These are phyloP conservation scores for Pigoraptor vietnamica DNA, from an alignment of 78 protist genomes.

Conservation along the genomic window DNA sequence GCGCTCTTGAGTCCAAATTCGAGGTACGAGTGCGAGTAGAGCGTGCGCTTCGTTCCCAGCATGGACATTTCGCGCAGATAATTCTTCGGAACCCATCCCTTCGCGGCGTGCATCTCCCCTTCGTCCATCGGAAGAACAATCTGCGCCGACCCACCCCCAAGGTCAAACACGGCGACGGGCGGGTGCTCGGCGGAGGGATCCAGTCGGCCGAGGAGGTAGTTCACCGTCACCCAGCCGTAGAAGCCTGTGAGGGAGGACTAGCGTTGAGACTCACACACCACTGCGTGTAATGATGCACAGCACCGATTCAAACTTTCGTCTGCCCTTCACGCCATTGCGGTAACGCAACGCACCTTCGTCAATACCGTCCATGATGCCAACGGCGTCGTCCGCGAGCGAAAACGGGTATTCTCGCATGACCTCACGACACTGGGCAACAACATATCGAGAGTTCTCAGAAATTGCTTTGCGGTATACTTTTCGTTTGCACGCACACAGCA, in stretches of 20 bases:
- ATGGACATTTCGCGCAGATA: background rate
- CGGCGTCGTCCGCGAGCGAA: background rate
- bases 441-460: no score
- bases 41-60: background rate
- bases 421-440: background rate
- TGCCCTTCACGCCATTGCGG: background rate
- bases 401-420: background rate
- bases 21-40: constrained; percentile 22
- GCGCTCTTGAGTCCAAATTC: constrained; percentile 20
- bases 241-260: background rate
- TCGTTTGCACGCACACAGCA: no score
- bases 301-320: background rate
- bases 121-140: background rate
- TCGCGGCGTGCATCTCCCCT: background rate
- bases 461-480: no score
- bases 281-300: background rate
- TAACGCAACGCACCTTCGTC: constrained; percentile 16
- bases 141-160: constrained; percentile 53
- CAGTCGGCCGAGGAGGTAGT: constrained; percentile 6
- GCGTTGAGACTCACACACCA: background rate
- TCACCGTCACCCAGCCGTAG: constrained; percentile 43
- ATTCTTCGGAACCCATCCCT: background rate
- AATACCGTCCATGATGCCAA: constrained; percentile 30
- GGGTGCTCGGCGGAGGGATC: background rate
- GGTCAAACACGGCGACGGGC: constrained; percentile 46